phyloP scores from a whole-genome alignment of 331 rosid genomes.

The Quercus lobata region DNA sequence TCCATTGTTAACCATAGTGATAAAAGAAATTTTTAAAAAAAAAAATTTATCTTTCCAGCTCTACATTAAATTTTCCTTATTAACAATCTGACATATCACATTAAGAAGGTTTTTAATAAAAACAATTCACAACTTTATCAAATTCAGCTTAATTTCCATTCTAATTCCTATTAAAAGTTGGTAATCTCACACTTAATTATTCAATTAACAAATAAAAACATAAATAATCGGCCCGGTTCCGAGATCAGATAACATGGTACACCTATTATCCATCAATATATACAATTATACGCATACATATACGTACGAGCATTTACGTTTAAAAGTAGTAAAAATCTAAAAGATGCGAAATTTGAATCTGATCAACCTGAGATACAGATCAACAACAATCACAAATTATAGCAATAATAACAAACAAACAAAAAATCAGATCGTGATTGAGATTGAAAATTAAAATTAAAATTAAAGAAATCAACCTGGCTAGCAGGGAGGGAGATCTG shows the following conservation, averaged over 20 bases:
- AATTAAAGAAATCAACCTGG: conserved; percentile 17
- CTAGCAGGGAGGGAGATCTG: conserved; percentile 33
- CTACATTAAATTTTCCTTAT: background rate
- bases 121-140: too few relatives aligned
- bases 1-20: background rate
- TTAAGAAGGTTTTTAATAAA: background rate
- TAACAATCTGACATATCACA: background rate
- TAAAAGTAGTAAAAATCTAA: too few relatives aligned
- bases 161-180: background rate
- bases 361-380: background rate
- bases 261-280: background rate
- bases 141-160: too few relatives aligned
- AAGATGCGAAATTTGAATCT: background rate
- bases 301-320: too few relatives aligned
- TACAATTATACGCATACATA: background rate
- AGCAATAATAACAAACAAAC: background rate
- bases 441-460: background rate
- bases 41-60: background rate
- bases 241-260: background rate
- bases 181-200: too few relatives aligned
- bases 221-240: background rate
- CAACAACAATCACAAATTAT: background rate
- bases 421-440: background rate
- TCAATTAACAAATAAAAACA: too few relatives aligned
- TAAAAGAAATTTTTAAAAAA: background rate